A percentile compares a stretch with the other conserved stretches of the same genome.
phyloP scores from a whole-genome alignment of 2,329 filamentous ascomycete species.

The Scopulariopsis brevicaulis region DNA sequence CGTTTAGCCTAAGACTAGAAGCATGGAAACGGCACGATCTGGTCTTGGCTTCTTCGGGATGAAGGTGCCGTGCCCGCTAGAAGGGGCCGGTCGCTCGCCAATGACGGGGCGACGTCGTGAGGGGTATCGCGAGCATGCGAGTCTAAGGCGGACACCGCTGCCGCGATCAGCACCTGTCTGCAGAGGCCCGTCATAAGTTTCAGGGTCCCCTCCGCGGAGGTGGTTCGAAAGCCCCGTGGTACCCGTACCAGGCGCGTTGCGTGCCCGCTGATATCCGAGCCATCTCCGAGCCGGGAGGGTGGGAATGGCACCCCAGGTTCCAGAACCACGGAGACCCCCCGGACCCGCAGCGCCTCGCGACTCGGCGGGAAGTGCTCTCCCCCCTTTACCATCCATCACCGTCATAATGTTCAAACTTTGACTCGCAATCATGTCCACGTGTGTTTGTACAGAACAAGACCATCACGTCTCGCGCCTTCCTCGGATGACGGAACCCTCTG shows the following conservation, averaged over 20 bases:
- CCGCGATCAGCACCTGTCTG: background rate
- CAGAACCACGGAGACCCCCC: background rate
- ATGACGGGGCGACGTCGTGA: background rate
- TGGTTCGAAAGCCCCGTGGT: background rate
- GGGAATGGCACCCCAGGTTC: background rate
- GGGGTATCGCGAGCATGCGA: background rate
- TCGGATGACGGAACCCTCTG: too few species aligned
- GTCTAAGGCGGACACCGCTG: background rate
- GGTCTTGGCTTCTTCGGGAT: background rate
- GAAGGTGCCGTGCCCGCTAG: background rate
- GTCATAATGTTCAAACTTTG: background rate
- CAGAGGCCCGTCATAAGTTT: background rate
- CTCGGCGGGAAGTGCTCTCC: background rate
- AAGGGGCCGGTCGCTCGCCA: background rate
- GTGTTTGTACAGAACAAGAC: too few species aligned
- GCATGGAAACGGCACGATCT: background rate
- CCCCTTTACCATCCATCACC: background rate
- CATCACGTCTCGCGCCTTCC: too few species aligned
- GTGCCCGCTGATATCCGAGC: background rate
- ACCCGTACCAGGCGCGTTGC: background rate
- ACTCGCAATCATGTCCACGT: too few species aligned
- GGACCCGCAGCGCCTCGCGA: background rate
- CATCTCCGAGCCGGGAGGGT: background rate
- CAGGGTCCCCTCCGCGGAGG: too few species aligned
- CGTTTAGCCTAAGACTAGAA: background rate